Evolutionary conservation across 2,329 filamentous ascomycete species (phyloP).

Genomic region (Calonectria multiphialidica): DNA sequence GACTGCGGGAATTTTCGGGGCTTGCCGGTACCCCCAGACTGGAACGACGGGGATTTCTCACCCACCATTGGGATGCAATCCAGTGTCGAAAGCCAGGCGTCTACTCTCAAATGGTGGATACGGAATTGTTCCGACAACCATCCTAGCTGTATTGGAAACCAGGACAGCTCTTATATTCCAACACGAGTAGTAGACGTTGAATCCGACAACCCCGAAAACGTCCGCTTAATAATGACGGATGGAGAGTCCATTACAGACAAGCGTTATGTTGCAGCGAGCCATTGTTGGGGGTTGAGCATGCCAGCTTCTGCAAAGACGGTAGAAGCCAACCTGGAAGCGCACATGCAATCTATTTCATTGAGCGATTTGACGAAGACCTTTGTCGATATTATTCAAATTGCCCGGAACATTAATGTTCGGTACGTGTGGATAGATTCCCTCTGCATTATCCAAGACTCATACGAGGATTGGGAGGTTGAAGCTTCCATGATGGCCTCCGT

Average conservation of each 20-base stretch:
- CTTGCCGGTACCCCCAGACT: background rate
- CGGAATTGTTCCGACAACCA: slow-evolving; percentile 1
- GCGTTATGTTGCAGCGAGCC: slow-evolving; percentile 15
- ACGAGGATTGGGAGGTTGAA: slow-evolving; percentile 22
- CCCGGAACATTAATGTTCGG: background rate
- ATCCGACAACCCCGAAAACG: background rate
- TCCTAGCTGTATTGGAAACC: background rate
- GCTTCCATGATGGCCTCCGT: slow-evolving; percentile 18
- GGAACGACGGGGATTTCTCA: background rate
- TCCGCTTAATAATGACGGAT: background rate
- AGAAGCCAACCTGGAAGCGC: background rate
- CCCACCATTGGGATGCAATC: background rate
- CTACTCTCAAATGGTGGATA: slow-evolving; percentile 6
- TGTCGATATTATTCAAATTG: slow-evolving; percentile 10
- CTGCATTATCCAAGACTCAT: slow-evolving; percentile 19
- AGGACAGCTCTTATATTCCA: background rate
- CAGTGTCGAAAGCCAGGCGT: background rate
- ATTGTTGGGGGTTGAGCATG: slow-evolving; percentile 23
- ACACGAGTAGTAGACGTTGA: slow-evolving; percentile 15
- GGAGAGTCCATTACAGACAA: background rate
- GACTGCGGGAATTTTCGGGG: slow-evolving; percentile 12
- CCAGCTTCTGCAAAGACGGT: slow-evolving; percentile 6
- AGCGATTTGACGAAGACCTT: slow-evolving; percentile 17
- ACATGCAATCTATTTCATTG: background rate
- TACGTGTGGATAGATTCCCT: slow-evolving; percentile 24